Evolutionary conservation across 805 yeast species (phyloP), one percentile per base, ranked within the genome.

Genomic region (Zygosaccharomyces siamensis): DNA sequence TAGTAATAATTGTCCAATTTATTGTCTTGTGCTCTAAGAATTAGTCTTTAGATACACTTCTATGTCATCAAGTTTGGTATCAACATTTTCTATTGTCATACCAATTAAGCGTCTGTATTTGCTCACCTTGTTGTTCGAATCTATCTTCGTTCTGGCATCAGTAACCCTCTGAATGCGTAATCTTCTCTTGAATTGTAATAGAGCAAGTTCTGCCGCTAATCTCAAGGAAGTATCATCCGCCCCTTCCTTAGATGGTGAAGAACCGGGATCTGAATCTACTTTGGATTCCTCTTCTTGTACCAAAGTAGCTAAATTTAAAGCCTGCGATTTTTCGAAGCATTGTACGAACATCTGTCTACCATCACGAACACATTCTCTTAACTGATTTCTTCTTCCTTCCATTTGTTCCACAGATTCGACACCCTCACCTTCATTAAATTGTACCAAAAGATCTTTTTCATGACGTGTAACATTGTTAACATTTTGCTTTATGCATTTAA

Each of bases 31-130:
- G 6, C 20, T 5, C 47, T 46, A 51, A 18, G 53, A 42, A 39
- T 47, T 58, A n/a, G 59, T 56, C 38, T 58, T 52, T 7, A 72
- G 52, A 49, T 71, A 76, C 23, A 66, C 64, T 49, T 72, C 89
- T 38, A 92, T 86, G 18, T 92, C 97, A 55, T 86, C 92, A 44
- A 92, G 73, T 50, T 89, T 74, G 27, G 86, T 84, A 56, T 84
- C 88, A 49, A 92, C 83, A 51, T 86, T 93, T 51, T 87, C 95
- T 18, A 83, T 75, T 43, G 82, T 79, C 47, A 89, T 74, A 2
- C 88, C 95, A 63, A 93, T 83, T 52, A 92, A 73, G 59, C 81
- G 81, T 54, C 95, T 76, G 71, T 92, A 85, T 63, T 88, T 89
- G 59, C 80, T 77, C 79, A 87, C 83, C 64, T 82, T 84, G 27